Evolutionary conservation across 805 yeast species (phyloP).

Genomic region (Lipomyces starkeyi): DNA sequence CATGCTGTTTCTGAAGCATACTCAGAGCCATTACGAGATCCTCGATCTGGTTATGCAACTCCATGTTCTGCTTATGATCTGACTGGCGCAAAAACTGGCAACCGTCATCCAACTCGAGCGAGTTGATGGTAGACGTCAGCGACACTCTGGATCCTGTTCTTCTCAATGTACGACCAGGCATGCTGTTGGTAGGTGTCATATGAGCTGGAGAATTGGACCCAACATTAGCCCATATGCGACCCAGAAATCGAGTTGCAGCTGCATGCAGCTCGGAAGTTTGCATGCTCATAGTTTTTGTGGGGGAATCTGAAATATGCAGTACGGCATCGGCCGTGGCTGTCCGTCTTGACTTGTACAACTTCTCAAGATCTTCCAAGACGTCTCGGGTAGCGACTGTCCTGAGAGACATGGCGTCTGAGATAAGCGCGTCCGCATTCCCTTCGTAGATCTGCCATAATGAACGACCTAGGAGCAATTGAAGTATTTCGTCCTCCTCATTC

Average conservation of each 20-base stretch:
- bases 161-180: conserved; percentile 11
- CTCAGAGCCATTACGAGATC: conserved; percentile 36
- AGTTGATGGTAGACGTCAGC: conserved; percentile 18
- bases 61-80: conserved; percentile 14
- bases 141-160: conserved; percentile 21
- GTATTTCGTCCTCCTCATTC: conserved; percentile 51
- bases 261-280: conserved; percentile 34
- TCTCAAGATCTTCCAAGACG: conserved; percentile 32
- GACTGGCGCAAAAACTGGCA: neutral
- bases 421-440: conserved; percentile 48
- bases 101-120: conserved; percentile 19
- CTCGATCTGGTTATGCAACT: conserved; percentile 36
- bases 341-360: conserved; percentile 11
- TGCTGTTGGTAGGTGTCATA: conserved; percentile 5
- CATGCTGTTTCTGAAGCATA: conserved; percentile 35
- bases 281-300: conserved; percentile 13
- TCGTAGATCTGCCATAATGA: conserved; percentile 53
- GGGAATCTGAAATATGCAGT: neutral
- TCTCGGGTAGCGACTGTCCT: conserved; percentile 34
- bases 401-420: conserved; percentile 43
- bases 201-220: conserved; percentile 5
- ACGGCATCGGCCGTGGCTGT: conserved; percentile 4
- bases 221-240: conserved; percentile 30
- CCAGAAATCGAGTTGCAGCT: conserved; percentile 33
- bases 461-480: conserved; percentile 51